Evolutionary conservation across 768 basidiomycete genomes (phyloP), one percentile per base, ranked within the genome.

Genomic region (Hericium coralloides): DNA sequence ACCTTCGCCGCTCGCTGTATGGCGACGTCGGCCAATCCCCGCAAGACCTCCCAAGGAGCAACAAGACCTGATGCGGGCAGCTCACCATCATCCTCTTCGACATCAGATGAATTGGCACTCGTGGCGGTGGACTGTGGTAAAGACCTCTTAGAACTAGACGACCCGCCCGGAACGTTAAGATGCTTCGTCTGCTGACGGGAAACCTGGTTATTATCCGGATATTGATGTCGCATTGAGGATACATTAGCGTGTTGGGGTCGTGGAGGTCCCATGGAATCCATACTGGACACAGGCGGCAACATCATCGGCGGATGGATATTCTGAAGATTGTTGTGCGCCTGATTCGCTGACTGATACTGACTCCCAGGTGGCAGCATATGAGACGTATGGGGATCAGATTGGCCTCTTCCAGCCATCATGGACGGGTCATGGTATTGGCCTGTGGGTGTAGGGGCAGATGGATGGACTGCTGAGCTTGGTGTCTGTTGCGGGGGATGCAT

Each of bases 81-180:
- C 67, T 87, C 91, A 17, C 87, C 85, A 57, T 88, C 89, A 48
- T 91, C 89, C 50, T 90, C 89, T 52, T 92, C 92, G n/a, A 82
- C 69, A 65, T 92, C 91, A 38, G 89, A 88, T 1, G 90, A 90
- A 69, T 92, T 84, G 12, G 87, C 83, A 60, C 87, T 91, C 9
- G 85, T 83, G 58, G 83, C 79, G 63, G 81, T 83, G 2, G 89
- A 89, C 14, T 82, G 77, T 3, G 78, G 72, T 12, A 81, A 79
- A 37, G 79, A 75, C 61, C 87, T 76, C 70, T 88, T 89, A 56
- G 79, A 71, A 26, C 76, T 74, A 41, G 77, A 69, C 25, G 61
- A 51, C 31, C 31, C 31, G 49, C 55, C 26, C 25, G 51, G 49
- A 22, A 58, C 62, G 25, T 63, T 66, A 41, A 62, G 60, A 38